Evolutionary conservation across 352 stramenopile genomes (phyloP).

Genomic region (Pythium dissimile): DNA sequence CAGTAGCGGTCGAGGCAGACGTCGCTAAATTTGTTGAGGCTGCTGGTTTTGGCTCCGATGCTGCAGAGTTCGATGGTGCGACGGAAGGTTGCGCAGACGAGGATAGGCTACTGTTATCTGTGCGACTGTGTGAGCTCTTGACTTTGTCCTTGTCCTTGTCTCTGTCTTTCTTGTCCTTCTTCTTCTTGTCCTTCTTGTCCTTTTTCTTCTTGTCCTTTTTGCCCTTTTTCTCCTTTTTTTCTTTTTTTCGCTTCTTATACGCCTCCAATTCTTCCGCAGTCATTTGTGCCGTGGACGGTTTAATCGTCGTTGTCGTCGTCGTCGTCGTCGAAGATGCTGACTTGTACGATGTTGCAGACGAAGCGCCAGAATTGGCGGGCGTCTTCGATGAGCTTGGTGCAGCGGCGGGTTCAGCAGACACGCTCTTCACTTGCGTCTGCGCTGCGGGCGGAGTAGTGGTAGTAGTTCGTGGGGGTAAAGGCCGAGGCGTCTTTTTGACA

Average conservation of each 20-base stretch:
- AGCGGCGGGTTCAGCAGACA: too few species aligned
- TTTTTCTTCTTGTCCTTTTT: slow-evolving; percentile 71
- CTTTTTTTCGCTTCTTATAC: slow-evolving; percentile 23
- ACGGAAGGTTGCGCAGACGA: neutral
- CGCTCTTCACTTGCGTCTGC: too few species aligned
- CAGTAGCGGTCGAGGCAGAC: neutral
- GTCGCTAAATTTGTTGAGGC: neutral
- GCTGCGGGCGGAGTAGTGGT: too few species aligned
- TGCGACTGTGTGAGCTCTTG: slow-evolving; percentile 9
- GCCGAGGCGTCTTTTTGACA: neutral
- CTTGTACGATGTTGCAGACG: too few species aligned
- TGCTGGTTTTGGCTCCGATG: neutral
- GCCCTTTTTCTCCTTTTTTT: slow-evolving; percentile 65
- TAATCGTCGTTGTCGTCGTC: neutral
- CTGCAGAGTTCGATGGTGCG: neutral
- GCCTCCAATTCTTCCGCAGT: slow-evolving; percentile 16
- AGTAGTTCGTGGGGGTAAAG: too few species aligned
- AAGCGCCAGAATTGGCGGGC: too few species aligned
- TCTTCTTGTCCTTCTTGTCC: slow-evolving; percentile 57
- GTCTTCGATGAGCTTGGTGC: too few species aligned
- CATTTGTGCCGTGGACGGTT: slow-evolving; percentile 6
- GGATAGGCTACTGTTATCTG: neutral
- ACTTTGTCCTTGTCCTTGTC: slow-evolving; percentile 28
- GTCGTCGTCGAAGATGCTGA: neutral
- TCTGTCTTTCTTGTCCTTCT: slow-evolving; percentile 57